Evolutionary conservation across 169 alveolate genomes (phyloP), one percentile per base, ranked within the genome.

Genomic region (Plasmodium knowlesi): DNA sequence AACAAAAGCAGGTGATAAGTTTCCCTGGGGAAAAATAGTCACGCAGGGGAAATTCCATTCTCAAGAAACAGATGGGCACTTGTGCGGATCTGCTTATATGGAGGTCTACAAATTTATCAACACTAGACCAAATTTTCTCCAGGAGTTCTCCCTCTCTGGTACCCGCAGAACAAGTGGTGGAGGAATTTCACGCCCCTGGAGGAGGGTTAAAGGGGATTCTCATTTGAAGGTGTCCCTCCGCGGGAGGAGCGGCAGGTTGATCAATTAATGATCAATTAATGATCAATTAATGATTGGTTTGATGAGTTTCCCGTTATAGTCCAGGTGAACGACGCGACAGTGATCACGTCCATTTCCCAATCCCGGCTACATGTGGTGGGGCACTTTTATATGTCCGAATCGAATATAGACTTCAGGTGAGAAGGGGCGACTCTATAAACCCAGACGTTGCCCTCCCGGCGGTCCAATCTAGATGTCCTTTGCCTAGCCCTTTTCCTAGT

Each of bases 391-490:
- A 88, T 78, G 25, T 88, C 89, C 46, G 92, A 95, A 80, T 95
- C 97, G 39, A 96, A 95, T 61, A 95, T 90, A 3, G 98, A 92
- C 34, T 96, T 88, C 14, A 96, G 76, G 76, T 96, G 94, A 12
- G 97, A 93, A 6, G 98, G 98, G 5, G 98, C 98, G 72, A 96
- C 97, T 39, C 97, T 82, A 88, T 97, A 96, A 16, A 96, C 97
- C 98, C 98, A 97, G 16, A 97, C 97, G 88, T 97, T 97, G 5
- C 98, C 98, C 72, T 86, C 95, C 8, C 96, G 82, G 34, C 97
- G 89, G 81, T 97, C 98, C 19, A 97, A 92, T 41, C 97, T 90
- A 16, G 97, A 86, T 0, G 96, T 94, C 25, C 98, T 92, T 39
- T 97, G 97, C 16, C 96, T 89, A 34, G 98, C 98, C 70, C 98